Evolutionary conservation across 2,329 filamentous ascomycete genomes (phyloP).

Genomic region (Didymella segeticola): DNA sequence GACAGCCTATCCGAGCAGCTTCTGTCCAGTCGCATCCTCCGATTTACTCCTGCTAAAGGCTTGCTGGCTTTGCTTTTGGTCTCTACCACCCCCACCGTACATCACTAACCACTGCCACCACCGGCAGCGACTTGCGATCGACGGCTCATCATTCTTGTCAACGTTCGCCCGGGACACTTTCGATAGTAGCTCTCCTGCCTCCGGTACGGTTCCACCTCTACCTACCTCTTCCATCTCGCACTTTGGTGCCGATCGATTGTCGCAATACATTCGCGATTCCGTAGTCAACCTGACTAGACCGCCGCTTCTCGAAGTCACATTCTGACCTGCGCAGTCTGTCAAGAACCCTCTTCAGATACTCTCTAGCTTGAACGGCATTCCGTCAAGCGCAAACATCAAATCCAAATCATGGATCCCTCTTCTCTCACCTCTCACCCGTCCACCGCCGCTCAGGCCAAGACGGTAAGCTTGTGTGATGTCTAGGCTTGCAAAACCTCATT

Average conservation of each 20-base stretch:
- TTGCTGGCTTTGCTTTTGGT: conserved; percentile 54
- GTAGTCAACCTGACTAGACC: conserved; percentile 37
- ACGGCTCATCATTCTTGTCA: conserved; percentile 50
- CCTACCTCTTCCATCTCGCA: conserved; percentile 25
- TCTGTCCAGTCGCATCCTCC: conserved; percentile 31
- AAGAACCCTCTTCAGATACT: conserved; percentile 38
- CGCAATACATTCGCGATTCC: conserved; percentile 40
- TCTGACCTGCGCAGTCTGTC: conserved; percentile 47
- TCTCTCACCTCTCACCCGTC: conserved; percentile 89
- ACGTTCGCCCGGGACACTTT: conserved; percentile 88
- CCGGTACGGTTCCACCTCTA: conserved; percentile 54
- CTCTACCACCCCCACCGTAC: conserved; percentile 28
- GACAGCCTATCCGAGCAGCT: conserved; percentile 39
- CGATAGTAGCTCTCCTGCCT: conserved; percentile 93
- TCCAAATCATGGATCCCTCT: conserved; percentile 71
- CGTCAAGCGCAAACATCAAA: conserved; percentile 35
- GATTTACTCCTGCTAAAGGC: conserved; percentile 46
- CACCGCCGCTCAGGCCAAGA: conserved; percentile 91
- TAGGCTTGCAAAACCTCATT: conserved; percentile 24
- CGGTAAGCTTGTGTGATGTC: conserved; percentile 51
- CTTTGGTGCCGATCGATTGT: conserved; percentile 42
- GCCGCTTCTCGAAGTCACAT: conserved; percentile 35
- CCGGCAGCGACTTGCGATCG: conserved; percentile 31
- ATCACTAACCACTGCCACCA: conserved; percentile 36
- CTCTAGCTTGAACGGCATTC: conserved; percentile 39